These are phyloP conservation scores for Avena insularis DNA, from an alignment of 176 grass and related monocot species.

Conservation along the genomic window DNA sequence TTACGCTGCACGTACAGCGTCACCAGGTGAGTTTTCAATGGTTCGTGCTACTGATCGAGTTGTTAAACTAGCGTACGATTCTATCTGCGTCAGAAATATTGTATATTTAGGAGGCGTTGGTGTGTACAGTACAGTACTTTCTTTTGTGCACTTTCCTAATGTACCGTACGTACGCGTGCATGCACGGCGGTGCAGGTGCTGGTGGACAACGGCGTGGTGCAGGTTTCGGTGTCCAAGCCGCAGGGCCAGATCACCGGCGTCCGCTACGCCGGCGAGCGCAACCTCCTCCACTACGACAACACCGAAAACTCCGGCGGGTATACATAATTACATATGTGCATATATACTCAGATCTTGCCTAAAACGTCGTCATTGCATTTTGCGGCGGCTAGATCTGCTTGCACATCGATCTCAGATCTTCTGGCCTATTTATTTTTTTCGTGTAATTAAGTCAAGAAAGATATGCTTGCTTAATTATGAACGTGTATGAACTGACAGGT, in stretches of 20 bases:
- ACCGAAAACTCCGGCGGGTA: constrained; percentile 11
- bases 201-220: constrained; percentile 66
- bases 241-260: constrained; percentile 56
- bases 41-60: too few relatives aligned
- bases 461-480: background rate
- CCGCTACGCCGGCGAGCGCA: constrained; percentile 39
- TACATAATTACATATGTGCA: background rate
- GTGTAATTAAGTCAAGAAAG: background rate
- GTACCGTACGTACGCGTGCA: background rate
- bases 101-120: too few relatives aligned
- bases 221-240: constrained; percentile 61
- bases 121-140: background rate
- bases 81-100: too few relatives aligned
- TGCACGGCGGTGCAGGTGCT: constrained; percentile 45
- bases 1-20: background rate
- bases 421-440: background rate
- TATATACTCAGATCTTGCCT: background rate
- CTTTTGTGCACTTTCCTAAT: background rate
- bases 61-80: too few relatives aligned
- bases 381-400: background rate
- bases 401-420: background rate
- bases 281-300: constrained; percentile 42
- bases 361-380: too few relatives aligned
- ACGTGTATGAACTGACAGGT: background rate
- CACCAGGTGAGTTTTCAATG: background rate